Conservation (phyloP, 345 rosid genomes). For the Salix purpurea region DNA sequence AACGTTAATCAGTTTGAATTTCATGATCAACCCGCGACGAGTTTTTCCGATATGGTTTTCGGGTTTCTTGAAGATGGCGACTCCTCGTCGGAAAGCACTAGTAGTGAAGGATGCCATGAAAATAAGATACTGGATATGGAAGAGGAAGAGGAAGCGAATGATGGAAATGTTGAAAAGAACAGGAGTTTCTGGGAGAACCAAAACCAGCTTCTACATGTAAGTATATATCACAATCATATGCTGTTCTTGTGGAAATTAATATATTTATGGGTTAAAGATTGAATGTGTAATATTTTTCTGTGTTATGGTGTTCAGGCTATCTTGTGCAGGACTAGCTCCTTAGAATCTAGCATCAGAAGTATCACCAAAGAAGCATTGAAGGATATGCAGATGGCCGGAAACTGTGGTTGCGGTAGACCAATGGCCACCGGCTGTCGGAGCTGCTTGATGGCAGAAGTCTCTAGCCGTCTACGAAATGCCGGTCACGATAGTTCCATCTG, state of each 20-base stretch:
- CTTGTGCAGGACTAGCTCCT: conserved; percentile 22
- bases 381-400: conserved; percentile 15
- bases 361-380: conserved; percentile 24
- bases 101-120: not conserved
- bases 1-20: not conserved
- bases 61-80: conserved; percentile 21
- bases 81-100: not conserved
- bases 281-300: not conserved
- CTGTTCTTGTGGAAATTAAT: not conserved
- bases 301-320: conserved; percentile 13
- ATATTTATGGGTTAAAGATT: too few relatives aligned
- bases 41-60: conserved; percentile 24
- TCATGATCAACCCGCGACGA: conserved; percentile 1
- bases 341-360: conserved; percentile 24
- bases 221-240: not conserved
- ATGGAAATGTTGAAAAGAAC: not conserved
- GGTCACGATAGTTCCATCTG: conserved; percentile 26
- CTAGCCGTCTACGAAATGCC: conserved; percentile 20
- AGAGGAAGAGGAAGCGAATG: conserved; percentile 16
- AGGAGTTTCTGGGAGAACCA: conserved; percentile 26
- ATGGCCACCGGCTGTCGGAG: conserved; percentile 24
- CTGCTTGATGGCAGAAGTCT: conserved; percentile 25
- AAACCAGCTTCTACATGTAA: conserved; percentile 25
- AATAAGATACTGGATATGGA: conserved; percentile 9
- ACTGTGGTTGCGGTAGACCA: conserved; percentile 17